A percentile compares a stretch with the other conserved stretches of the same genome.
Conservation (phyloP, 164 flowering plant species). For the Euptelea pleiosperma region DNA sequence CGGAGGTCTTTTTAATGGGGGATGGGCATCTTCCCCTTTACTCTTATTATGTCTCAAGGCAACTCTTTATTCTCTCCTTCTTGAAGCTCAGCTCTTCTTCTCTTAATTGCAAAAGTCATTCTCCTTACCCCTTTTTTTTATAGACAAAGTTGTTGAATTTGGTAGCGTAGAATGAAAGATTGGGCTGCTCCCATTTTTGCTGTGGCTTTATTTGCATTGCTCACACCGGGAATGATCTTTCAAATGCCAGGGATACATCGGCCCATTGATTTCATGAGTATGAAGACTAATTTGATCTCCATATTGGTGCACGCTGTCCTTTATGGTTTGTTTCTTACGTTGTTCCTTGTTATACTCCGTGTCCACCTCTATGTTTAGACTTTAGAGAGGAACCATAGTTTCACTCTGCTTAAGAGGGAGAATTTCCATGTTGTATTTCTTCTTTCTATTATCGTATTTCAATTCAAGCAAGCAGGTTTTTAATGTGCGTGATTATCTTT, state of each 20-base stretch:
- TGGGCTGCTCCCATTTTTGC: slow-evolving; percentile 79
- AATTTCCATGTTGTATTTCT: no score
- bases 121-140: no score
- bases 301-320: slow-evolving; percentile 60
- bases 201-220: slow-evolving; percentile 60
- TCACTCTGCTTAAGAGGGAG: no score
- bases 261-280: slow-evolving; percentile 62
- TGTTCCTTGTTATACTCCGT: slow-evolving; percentile 59
- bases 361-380: slow-evolving; percentile 58
- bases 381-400: no score
- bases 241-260: slow-evolving; percentile 70
- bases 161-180: slow-evolving; percentile 60
- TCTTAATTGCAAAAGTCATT: no score
- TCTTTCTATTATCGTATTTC: no score
- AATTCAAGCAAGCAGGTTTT: no score
- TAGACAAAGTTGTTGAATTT: no score
- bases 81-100: no score
- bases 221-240: slow-evolving; percentile 65
- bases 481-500: no score
- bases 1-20: not conserved
- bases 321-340: slow-evolving; percentile 64
- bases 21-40: not conserved
- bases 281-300: slow-evolving; percentile 63
- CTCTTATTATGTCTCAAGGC: no score
- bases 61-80: no score